These are phyloP conservation scores for Lotmaria passim DNA, from an alignment of 208 protist genomes.

Conservation along the genomic window DNA sequence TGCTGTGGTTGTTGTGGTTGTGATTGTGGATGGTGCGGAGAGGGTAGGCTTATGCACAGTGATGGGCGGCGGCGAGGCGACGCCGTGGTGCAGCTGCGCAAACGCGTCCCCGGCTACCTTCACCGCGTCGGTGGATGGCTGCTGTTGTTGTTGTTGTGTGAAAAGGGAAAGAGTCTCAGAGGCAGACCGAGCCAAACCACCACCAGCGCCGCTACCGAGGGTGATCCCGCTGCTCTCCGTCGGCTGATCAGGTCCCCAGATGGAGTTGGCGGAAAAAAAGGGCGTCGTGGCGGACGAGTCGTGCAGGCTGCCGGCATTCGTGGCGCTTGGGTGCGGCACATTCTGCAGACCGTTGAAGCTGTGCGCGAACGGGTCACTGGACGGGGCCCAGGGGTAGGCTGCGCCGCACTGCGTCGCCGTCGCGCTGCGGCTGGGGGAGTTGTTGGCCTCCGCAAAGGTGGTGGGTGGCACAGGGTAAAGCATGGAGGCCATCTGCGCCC, in stretches of 20 bases:
- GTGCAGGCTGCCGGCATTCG: not conserved
- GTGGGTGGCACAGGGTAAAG: not conserved
- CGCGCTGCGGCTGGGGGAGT: not conserved
- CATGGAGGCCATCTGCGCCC: not conserved
- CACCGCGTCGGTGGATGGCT: too few relatives aligned
- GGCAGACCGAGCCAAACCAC: too few relatives aligned
- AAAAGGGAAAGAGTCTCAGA: too few relatives aligned
- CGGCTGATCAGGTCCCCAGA: constrained; percentile 1
- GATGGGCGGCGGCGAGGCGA: not conserved
- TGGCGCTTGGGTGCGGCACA: not conserved
- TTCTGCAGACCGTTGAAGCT: constrained; percentile 13
- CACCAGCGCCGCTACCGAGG: not conserved
- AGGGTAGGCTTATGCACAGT: not conserved
- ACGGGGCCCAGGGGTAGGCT: not conserved
- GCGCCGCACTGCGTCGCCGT: not conserved
- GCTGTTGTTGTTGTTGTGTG: too few relatives aligned
- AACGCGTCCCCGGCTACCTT: not conserved
- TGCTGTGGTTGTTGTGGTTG: not conserved
- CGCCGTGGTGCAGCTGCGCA: not conserved
- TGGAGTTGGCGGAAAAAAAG: constrained; percentile 10
- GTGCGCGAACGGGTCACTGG: not conserved
- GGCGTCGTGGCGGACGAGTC: not conserved
- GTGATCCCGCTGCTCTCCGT: not conserved
- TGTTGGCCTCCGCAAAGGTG: not conserved
- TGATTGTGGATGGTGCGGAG: not conserved